phyloP scores from a whole-genome alignment of 352 stramenopile species.

The Phytophthora nicotianae region DNA sequence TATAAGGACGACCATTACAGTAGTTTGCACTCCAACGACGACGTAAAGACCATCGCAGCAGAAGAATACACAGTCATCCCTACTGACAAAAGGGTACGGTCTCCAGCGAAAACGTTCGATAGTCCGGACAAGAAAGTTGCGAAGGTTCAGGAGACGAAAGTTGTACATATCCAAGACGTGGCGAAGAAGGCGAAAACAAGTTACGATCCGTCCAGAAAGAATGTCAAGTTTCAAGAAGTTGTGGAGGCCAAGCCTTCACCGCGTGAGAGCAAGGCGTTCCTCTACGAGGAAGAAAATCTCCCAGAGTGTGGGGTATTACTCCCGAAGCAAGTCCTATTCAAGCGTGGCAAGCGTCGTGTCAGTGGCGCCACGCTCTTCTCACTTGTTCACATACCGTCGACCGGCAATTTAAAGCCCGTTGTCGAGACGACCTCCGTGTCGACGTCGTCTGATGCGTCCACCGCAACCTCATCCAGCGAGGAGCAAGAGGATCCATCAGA shows the following conservation, averaged over 20 bases:
- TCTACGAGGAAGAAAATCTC: constrained; percentile 20
- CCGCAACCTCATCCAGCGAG: constrained; percentile 17
- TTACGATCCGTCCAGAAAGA: constrained; percentile 19
- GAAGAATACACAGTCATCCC: constrained; percentile 7
- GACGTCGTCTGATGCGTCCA: constrained; percentile 17
- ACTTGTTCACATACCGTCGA: constrained; percentile 36
- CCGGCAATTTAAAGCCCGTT: constrained; percentile 12
- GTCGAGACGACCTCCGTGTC: constrained; percentile 24
- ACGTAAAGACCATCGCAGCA: constrained; percentile 5
- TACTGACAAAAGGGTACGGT: constrained; percentile 26
- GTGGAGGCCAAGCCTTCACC: constrained; percentile 11
- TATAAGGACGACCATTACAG: constrained; percentile 60
- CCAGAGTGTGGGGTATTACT: constrained; percentile 35
- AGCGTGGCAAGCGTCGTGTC: constrained; percentile 31
- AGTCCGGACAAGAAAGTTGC: constrained; percentile 21
- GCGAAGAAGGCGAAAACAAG: constrained; percentile 6
- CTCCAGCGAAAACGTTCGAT: constrained; percentile 4
- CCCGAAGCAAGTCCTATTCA: constrained; percentile 44
- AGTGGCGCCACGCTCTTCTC: constrained; percentile 36
- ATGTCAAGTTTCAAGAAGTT: constrained; percentile 20
- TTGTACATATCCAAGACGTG: constrained; percentile 10
- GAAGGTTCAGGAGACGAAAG: constrained; percentile 17
- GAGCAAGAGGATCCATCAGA: constrained; percentile 11
- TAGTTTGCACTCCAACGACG: constrained; percentile 43
- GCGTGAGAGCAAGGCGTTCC: constrained; percentile 12